Base-by-base conservation (phyloP, 768 basidiomycete species). In the Candolleomyces aberdarensis region DNA sequence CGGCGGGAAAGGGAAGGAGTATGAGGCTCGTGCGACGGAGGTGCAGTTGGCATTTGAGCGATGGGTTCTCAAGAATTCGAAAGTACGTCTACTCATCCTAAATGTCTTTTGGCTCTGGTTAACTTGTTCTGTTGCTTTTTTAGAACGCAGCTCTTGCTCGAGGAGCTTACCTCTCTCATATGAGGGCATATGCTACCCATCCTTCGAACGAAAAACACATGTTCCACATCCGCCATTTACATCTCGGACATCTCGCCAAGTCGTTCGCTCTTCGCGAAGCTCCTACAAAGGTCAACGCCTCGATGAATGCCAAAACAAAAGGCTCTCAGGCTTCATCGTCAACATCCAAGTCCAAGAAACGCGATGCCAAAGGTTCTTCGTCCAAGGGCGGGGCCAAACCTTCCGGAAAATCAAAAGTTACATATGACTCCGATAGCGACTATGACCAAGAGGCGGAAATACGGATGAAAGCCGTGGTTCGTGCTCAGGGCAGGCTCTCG, bases 121-220 rank as follows among this genome's bases (percentile, higher is more conserved):
- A 22, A 50, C 36, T 36, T 17, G 46, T 60, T 14, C 3, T 3
- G 26, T 26, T 3, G 26, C 3, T 26, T 56, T 55, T 61, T 2
- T 62, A 98, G 97, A 88, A 96, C 68, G 79, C 85, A 13, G 79
- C 80, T 14, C 71, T 88, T 15, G 94, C 97, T 17, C 85, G 92
- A 31, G 89, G 83, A 66, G 97, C 95, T 0, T 99, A 89, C 76
- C 79, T 86, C 40, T 97, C 96, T 0, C 94, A 96, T 72, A 87
- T 98, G 78, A 85, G 96, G 57, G 97, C 97, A 0, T 99, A 98
- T 73, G 90, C 97, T 32, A 99, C 97, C 0, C 97, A 99, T 75
- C 96, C 97, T 0, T 84, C 91, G 15, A 87, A 88, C 62, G 97
- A 98, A 73, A 99, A 98, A 69, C 88, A 94, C 64, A 92, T 98